Percentiles rank a stretch among this genome's conserved stretches.
These are phyloP conservation scores for Cyberlindnera amylophila DNA, from an alignment of 805 yeast genomes.

Conservation along the genomic window DNA sequence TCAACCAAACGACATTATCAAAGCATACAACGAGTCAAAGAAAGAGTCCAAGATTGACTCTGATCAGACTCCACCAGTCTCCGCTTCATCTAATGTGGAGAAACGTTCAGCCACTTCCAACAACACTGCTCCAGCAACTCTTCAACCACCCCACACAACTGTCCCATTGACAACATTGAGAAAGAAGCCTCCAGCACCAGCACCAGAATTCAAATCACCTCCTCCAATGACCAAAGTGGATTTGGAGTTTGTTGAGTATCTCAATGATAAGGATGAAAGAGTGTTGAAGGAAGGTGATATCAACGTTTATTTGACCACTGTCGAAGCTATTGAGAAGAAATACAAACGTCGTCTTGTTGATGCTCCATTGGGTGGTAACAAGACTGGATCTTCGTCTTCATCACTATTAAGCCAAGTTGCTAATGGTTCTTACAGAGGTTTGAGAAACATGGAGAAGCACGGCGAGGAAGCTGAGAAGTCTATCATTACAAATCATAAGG, in stretches of 20 bases:
- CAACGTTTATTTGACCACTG: slow-evolving; percentile 39
- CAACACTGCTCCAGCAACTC: slow-evolving; percentile 8
- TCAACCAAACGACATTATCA: slow-evolving; percentile 27
- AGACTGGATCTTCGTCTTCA: slow-evolving; percentile 34
- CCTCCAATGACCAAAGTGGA: slow-evolving; percentile 53
- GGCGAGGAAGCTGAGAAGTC: slow-evolving; percentile 31
- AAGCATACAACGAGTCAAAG: slow-evolving; percentile 16
- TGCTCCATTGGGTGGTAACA: slow-evolving; percentile 47
- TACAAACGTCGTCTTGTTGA: slow-evolving; percentile 55
- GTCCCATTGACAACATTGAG: slow-evolving; percentile 7
- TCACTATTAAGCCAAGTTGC: slow-evolving; percentile 42
- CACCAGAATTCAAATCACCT: slow-evolving; percentile 18
- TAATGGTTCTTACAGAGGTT: slow-evolving; percentile 39
- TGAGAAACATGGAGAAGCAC: slow-evolving; percentile 32
- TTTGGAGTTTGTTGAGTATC: slow-evolving; percentile 52
- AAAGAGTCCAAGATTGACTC: slow-evolving; percentile 1
- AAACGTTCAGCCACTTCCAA: slow-evolving; percentile 6
- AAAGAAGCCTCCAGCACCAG: slow-evolving; percentile 12
- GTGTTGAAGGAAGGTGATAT: slow-evolving; percentile 55
- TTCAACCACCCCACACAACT: slow-evolving; percentile 1
- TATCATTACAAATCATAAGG: slow-evolving; percentile 22
- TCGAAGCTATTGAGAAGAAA: slow-evolving; percentile 52
- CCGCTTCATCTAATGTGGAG: slow-evolving; percentile 10
- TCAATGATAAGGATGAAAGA: slow-evolving; percentile 56
- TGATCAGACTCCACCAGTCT: slow-evolving; percentile 8